Conservation (phyloP, 371 early-diverging fungal species). For the Mucor circinelloides region DNA sequence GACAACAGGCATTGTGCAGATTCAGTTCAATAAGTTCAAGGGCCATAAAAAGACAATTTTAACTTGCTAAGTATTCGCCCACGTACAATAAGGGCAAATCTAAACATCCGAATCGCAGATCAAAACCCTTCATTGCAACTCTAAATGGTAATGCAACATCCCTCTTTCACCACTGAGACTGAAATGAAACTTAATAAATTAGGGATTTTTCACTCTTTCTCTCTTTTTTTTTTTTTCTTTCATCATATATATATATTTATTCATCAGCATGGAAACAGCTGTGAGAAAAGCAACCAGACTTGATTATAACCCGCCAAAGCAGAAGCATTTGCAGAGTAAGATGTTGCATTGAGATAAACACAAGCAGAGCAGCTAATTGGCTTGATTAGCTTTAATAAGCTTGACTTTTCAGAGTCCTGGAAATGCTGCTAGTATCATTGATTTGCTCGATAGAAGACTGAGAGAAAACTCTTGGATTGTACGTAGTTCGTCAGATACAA, state of each 20-base stretch:
- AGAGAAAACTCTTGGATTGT: constrained; percentile 86
- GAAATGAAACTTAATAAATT: neutral
- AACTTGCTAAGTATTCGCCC: neutral
- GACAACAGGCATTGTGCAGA: neutral
- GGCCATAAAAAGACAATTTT: neutral
- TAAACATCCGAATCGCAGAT: neutral
- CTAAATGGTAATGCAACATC: neutral
- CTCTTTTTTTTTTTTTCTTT: neutral
- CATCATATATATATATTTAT: too few species aligned
- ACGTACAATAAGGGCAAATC: neutral
- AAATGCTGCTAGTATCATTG: constrained; percentile 64
- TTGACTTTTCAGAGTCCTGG: constrained; percentile 48
- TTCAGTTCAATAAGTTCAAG: neutral
- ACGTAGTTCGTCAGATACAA: constrained; percentile 16
- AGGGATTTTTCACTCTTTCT: neutral
- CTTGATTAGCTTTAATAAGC: constrained; percentile 45
- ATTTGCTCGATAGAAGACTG: constrained; percentile 58
- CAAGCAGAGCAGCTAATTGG: neutral
- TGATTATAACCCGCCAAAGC: constrained; percentile 78
- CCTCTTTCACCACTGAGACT: neutral
- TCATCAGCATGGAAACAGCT: constrained; percentile 70
- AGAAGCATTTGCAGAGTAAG: constrained; percentile 85
- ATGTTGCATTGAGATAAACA: neutral
- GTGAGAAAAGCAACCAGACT: constrained; percentile 78
- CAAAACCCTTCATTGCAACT: neutral